These are phyloP conservation scores for Vigna mungo DNA, from an alignment of 306 rosid species.

Conservation along the genomic window DNA sequence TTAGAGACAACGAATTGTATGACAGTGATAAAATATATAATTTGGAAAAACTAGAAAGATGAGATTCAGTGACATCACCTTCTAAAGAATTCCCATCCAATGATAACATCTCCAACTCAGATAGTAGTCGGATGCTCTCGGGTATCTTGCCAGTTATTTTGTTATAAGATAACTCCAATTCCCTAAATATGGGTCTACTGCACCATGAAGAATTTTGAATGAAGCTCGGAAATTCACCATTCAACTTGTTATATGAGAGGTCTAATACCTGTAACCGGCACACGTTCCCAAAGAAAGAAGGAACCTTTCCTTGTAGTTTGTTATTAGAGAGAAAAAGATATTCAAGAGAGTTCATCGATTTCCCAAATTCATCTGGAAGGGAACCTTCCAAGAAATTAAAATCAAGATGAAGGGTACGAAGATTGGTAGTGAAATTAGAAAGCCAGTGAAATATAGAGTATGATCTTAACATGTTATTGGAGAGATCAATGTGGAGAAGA, in stretches of 20 bases:
- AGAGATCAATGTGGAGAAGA: neutral
- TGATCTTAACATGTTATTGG: neutral
- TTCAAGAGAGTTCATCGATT: slow-evolving; percentile 5
- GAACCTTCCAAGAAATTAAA: neutral
- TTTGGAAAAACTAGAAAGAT: neutral
- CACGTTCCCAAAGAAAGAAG: neutral
- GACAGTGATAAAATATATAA: rapidly evolving
- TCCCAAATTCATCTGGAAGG: slow-evolving; percentile 1
- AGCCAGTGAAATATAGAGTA: neutral
- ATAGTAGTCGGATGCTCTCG: neutral
- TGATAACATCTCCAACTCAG: rapidly evolving
- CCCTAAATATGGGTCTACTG: neutral
- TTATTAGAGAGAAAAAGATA: rapidly evolving
- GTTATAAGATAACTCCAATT: neutral
- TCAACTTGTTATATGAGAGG: neutral
- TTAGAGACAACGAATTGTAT: neutral
- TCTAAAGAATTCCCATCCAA: neutral
- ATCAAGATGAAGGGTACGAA: neutral
- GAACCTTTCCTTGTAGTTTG: slow-evolving; percentile 23
- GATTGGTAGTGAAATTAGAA: slow-evolving; percentile 28
- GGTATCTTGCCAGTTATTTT: neutral
- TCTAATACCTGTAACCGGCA: neutral
- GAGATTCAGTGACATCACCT: neutral
- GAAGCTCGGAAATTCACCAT: neutral
- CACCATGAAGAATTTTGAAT: neutral